Evolutionary conservation across 169 alveolate species (phyloP), one percentile per base, ranked within the genome.

Genomic region (Eimeria falciformis): DNA sequence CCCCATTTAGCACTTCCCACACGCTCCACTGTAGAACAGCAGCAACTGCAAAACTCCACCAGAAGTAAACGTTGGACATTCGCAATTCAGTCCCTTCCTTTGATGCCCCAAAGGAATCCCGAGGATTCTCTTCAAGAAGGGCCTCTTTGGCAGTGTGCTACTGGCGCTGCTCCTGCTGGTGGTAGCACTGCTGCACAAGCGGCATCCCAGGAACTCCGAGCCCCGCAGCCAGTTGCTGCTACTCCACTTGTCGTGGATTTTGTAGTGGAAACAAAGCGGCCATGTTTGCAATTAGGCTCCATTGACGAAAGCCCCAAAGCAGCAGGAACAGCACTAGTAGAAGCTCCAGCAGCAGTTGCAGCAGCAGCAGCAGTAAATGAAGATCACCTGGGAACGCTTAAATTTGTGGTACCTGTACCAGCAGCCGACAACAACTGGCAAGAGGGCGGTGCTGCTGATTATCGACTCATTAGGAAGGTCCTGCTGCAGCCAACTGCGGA

Each of bases 401-500:
- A 62, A 58, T 56, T 58, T 25, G 78, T 55, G 23, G 75, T 78
- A 0, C 40, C 25, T 4, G 78, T 25, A 6, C 29, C 62, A 25
- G 62, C 62, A 58, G 45, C 0, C 17, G 78, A 14, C 37, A 40
- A 5, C 58, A 2, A 29, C 56, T 40, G 21, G 2, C 47, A 58
- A 18, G 18, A 18, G 37, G 27, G 0, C 23, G 7, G 5, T 55
- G 90, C 58, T 47, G 12, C 86, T 12, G 88, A 25, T 27, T 68
- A 7, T n/a, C 45, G 33, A 5, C 7, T 55, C 90, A 23, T 0
- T 33, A 53, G 27, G 78, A 78, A 55, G 56, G 62, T 82, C 43
- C 56, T 58, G 43, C 90, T 82, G 90, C 78, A 55, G 65, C 90
- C 78, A 6, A 50, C 62, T 25, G 29, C 53, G n/a, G 62, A 56